A percentile compares a stretch with the other conserved stretches of the same genome.
These are phyloP conservation scores for Aspergillus sclerotioniger DNA, from an alignment of 495 filamentous ascomycete species.

Conservation along the genomic window DNA sequence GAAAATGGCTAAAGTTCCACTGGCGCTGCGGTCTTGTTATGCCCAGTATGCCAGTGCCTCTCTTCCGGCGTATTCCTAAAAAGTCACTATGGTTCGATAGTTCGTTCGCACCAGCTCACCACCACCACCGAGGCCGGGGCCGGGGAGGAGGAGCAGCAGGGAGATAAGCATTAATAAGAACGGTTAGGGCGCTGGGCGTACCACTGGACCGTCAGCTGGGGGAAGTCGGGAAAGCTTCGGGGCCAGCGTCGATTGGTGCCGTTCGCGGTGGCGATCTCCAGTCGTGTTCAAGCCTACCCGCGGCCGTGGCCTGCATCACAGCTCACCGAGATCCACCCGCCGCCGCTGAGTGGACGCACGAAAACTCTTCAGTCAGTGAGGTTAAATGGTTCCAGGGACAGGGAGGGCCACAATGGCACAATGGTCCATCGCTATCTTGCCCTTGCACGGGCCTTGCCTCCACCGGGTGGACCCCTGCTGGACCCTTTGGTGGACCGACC, in stretches of 20 bases:
- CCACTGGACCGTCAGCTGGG: not conserved
- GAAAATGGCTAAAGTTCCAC: constrained; percentile 9
- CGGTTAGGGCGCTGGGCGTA: too few species aligned
- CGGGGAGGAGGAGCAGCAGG: not conserved
- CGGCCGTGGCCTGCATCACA: constrained; percentile 8
- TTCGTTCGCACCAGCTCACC: not conserved
- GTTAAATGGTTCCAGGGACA: not conserved
- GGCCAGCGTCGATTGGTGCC: not conserved
- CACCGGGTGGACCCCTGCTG: not conserved
- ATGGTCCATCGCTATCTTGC: not conserved
- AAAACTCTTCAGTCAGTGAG: constrained; percentile 7
- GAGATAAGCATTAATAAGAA: not conserved
- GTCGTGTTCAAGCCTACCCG: constrained; percentile 8
- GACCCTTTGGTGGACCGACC: not conserved
- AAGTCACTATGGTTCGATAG: not conserved
- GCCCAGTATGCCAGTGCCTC: constrained; percentile 16
- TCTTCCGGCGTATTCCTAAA: constrained; percentile 11
- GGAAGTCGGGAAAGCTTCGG: constrained; percentile 1
- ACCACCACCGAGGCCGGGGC: not conserved
- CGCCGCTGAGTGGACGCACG: not conserved
- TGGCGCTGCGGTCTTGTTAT: constrained; percentile 15
- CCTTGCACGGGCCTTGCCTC: not conserved
- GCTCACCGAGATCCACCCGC: not conserved
- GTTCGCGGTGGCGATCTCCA: not conserved
- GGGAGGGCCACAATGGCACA: not conserved